A percentile compares a stretch with the other conserved stretches of the same genome.
phyloP scores from a whole-genome alignment of 352 stramenopile genomes.

The Pythium graminicola region DNA sequence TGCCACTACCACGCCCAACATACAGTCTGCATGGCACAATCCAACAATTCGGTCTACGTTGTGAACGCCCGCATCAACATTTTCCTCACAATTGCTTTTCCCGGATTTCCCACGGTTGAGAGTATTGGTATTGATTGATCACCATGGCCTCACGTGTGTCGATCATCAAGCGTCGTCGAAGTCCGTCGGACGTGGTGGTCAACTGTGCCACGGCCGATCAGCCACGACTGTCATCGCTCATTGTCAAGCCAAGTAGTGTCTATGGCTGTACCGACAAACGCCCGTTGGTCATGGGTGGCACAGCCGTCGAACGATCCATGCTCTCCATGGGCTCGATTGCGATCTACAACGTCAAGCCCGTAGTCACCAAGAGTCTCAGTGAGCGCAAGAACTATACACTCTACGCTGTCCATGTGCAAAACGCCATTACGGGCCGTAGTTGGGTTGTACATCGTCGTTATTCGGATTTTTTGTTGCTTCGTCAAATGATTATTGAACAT shows the following conservation, averaged over 20 bases:
- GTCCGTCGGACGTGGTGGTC: background rate
- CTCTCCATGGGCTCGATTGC: constrained; percentile 26
- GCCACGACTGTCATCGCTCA: constrained; percentile 14
- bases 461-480: constrained; percentile 32
- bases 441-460: constrained; percentile 36
- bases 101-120: background rate
- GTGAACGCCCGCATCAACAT: background rate
- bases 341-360: constrained; percentile 31
- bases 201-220: background rate
- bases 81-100: constrained; percentile 3
- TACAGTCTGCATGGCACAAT: background rate
- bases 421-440: constrained; percentile 32
- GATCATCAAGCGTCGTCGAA: background rate
- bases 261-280: constrained; percentile 22
- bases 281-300: constrained; percentile 26
- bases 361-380: constrained; percentile 15
- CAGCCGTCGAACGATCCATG: constrained; percentile 27
- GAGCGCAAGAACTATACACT: constrained; percentile 25
- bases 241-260: constrained; percentile 18
- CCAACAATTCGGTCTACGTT: constrained; percentile 3
- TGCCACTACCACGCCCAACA: too few species aligned
- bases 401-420: constrained; percentile 34
- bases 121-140: background rate
- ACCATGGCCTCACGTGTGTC: constrained; percentile 12
- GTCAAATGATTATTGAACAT: constrained; percentile 20